These are phyloP conservation scores for Selaginella moellendorffii DNA, from an alignment of 75 land plant genomes.

Conservation along the genomic window DNA sequence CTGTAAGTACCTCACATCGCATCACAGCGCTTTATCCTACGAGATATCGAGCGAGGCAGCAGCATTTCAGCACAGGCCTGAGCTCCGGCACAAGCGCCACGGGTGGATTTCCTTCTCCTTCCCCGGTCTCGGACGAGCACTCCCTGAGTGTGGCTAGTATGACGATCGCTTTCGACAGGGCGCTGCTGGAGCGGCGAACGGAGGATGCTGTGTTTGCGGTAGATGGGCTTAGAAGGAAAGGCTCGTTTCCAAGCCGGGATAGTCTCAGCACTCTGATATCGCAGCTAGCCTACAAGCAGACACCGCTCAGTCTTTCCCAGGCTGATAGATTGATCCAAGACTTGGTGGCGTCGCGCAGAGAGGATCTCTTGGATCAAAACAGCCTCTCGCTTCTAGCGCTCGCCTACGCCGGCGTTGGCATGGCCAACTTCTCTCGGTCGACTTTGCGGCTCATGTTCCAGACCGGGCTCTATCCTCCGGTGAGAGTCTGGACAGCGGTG, in stretches of 20 bases:
- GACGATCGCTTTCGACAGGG: not conserved
- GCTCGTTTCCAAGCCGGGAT: not conserved
- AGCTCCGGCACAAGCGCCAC: too few species aligned
- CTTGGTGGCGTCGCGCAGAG: not conserved
- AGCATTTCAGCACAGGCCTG: too few species aligned
- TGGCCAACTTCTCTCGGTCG: not conserved
- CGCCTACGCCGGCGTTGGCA: not conserved
- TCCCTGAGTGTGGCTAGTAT: not conserved
- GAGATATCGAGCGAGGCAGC: too few species aligned
- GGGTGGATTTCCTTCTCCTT: not conserved
- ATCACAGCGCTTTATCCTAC: too few species aligned
- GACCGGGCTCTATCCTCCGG: not conserved
- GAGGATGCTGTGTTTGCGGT: not conserved
- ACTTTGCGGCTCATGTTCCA: not conserved
- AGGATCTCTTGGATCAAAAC: not conserved
- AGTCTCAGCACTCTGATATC: not conserved
- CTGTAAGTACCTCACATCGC: too few species aligned
- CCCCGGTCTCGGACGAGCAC: not conserved
- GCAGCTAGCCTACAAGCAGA: not conserved
- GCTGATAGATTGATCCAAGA: not conserved
- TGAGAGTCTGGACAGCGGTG: not conserved
- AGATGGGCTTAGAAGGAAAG: not conserved
- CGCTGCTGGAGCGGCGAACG: not conserved
- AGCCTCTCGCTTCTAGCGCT: not conserved
- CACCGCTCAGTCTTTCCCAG: not conserved